These are phyloP conservation scores for Schizochytrium sp. DNA, from an alignment of 108 stramenopile genomes.

Conservation along the genomic window DNA sequence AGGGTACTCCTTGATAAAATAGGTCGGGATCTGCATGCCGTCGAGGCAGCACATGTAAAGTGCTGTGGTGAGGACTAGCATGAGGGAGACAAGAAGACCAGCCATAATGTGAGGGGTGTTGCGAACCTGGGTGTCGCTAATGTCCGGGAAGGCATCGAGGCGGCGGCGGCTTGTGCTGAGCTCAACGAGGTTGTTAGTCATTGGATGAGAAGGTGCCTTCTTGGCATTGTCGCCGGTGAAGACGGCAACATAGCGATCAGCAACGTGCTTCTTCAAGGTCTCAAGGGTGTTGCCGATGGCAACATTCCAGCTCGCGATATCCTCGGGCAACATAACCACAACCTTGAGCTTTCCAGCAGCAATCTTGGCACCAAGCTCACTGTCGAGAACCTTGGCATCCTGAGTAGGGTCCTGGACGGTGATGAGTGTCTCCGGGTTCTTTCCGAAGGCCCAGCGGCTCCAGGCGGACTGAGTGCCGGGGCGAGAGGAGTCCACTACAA, in stretches of 20 bases:
- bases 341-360: slow-evolving; percentile 32
- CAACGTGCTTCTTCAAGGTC: neutral
- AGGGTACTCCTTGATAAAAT: slow-evolving; percentile 38
- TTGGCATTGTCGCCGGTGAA: slow-evolving; percentile 34
- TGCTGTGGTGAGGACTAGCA: slow-evolving; percentile 26
- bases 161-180: neutral
- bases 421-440: neutral
- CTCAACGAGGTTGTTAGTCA: neutral
- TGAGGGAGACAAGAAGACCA: neutral
- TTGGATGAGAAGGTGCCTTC: slow-evolving; percentile 10
- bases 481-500: neutral
- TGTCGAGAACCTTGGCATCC: neutral
- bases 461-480: slow-evolving; percentile 39
- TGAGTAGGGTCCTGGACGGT: neutral
- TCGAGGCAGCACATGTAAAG: slow-evolving; percentile 52
- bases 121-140: slow-evolving; percentile 38
- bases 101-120: slow-evolving; percentile 21
- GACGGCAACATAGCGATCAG: neutral
- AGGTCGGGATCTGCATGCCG: slow-evolving; percentile 27
- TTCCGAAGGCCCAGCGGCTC: slow-evolving; percentile 46
- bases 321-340: neutral
- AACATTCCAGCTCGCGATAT: neutral
- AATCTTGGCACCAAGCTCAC: neutral
- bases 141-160: neutral
- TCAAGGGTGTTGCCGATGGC: neutral